Evolutionary conservation across 768 basidiomycete species (phyloP).

Genomic region (Asterophora parasitica): DNA sequence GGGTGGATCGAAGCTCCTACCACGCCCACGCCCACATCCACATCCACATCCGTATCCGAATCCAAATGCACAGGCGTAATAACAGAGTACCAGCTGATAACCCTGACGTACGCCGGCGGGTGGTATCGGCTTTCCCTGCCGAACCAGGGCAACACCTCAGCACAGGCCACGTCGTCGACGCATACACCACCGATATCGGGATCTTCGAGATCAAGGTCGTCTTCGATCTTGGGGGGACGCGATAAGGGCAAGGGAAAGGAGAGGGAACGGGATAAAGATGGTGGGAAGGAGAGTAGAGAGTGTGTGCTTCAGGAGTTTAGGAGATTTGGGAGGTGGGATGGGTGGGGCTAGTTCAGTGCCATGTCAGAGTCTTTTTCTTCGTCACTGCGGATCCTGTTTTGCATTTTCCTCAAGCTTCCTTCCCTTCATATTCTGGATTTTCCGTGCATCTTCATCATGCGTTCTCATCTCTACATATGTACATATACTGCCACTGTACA

Average conservation of each 20-base stretch:
- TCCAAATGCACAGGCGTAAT: neutral
- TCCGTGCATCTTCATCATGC: slow-evolving; percentile 2
- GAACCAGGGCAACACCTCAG: slow-evolving; percentile 17
- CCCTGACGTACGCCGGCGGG: slow-evolving; percentile 83
- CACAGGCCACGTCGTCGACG: too few relatives aligned
- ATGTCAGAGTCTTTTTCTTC: too few relatives aligned
- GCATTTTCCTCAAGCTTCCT: too few relatives aligned
- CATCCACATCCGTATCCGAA: slow-evolving; percentile 24
- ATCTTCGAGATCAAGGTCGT: too few relatives aligned
- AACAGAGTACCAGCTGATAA: slow-evolving; percentile 74
- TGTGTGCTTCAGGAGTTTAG: slow-evolving; percentile 74
- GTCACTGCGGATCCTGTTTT: too few relatives aligned
- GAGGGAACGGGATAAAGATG: slow-evolving; percentile 36
- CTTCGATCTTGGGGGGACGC: slow-evolving; percentile 45
- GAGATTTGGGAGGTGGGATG: slow-evolving; percentile 85
- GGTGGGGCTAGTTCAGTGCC: slow-evolving; percentile 69
- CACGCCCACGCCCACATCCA: too few relatives aligned
- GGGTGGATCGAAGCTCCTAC: slow-evolving; percentile 84
- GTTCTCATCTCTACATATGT: slow-evolving; percentile 8
- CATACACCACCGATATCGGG: slow-evolving; percentile 23
- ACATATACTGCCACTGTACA: slow-evolving; percentile 11
- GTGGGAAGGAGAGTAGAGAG: slow-evolving; percentile 55
- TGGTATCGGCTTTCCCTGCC: slow-evolving; percentile 85
- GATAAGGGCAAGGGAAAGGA: slow-evolving; percentile 64
- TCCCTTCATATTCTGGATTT: too few relatives aligned